Percentiles rank a stretch among this genome's conserved stretches.
Evolutionary conservation across 108 stramenopile species (phyloP).

Genomic region (Schizochytrium sp.): DNA sequence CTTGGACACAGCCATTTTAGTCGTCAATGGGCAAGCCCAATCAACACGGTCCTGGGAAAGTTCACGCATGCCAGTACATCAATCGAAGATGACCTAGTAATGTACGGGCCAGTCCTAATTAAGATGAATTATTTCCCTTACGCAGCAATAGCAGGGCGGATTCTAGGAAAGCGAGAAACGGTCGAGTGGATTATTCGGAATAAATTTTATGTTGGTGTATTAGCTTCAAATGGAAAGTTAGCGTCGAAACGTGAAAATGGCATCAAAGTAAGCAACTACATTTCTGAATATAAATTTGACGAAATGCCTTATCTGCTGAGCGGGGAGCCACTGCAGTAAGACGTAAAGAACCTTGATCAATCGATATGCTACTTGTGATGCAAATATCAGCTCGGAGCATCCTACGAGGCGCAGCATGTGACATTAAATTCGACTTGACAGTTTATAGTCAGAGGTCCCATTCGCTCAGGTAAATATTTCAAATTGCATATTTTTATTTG

Average conservation of each 20-base stretch:
- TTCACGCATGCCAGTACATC: slow-evolving; percentile 14
- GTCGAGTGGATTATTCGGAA: not conserved
- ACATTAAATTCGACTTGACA: too few species aligned
- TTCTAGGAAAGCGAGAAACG: not conserved
- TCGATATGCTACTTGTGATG: not conserved
- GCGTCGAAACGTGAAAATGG: not conserved
- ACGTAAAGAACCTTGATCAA: not conserved
- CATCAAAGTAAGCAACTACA: not conserved
- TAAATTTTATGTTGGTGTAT: not conserved
- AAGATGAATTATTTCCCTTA: not conserved
- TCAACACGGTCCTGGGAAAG: not conserved
- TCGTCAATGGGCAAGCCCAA: not conserved
- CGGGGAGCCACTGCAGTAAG: not conserved
- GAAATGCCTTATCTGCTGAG: not conserved
- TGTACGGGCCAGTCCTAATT: not conserved
- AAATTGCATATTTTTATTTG: too few species aligned
- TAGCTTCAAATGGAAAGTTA: not conserved
- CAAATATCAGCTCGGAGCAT: not conserved
- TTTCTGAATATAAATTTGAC: not conserved
- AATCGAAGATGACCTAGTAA: not conserved
- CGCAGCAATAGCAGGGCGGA: not conserved
- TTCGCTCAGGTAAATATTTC: too few species aligned
- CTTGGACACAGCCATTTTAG: not conserved
- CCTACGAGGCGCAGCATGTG: not conserved
- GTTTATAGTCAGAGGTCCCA: too few species aligned